phyloP scores from a whole-genome alignment of 768 basidiomycete species.

The Megacollybia marginata region DNA sequence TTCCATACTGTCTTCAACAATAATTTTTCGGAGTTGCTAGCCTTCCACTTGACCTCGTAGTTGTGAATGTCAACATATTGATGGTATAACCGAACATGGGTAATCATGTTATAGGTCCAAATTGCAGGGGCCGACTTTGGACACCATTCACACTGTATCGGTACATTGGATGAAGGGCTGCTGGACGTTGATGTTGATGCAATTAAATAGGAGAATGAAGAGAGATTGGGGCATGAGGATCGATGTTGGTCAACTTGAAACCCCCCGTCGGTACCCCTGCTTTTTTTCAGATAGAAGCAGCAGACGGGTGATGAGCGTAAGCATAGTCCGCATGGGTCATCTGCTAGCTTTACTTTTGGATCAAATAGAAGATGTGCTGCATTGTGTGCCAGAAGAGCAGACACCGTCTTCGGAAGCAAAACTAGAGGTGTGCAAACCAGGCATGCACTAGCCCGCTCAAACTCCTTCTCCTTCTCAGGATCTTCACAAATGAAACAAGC shows the following conservation, averaged over 20 bases:
- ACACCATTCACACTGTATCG: constrained; percentile 14
- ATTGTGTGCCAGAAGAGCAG: constrained; percentile 1
- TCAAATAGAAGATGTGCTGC: neutral
- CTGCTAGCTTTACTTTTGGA: constrained; percentile 3
- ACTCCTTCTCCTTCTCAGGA: neutral
- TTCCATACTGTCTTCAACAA: neutral
- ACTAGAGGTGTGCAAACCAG: neutral
- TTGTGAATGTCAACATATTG: neutral
- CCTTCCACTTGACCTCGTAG: neutral
- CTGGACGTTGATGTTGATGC: constrained; percentile 9
- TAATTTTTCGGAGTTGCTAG: neutral
- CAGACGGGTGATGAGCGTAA: constrained; percentile 13
- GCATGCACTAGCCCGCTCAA: neutral
- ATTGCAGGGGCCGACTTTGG: constrained; percentile 8
- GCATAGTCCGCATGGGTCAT: constrained; percentile 20
- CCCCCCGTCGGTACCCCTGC: constrained; percentile 10
- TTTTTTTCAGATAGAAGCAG: constrained; percentile 14
- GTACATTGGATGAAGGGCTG: constrained; percentile 19
- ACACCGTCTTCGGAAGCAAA: neutral
- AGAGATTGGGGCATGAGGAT: constrained; percentile 11
- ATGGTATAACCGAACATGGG: neutral
- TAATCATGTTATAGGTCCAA: constrained; percentile 7
- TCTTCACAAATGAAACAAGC: neutral
- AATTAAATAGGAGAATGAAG: constrained; percentile 10
- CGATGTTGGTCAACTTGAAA: constrained; percentile 8